Percentiles rank a stretch among this genome's conserved stretches.
Evolutionary conservation across 129 eudicot species (phyloP).

Genomic region (Flaveria sonorensis): DNA sequence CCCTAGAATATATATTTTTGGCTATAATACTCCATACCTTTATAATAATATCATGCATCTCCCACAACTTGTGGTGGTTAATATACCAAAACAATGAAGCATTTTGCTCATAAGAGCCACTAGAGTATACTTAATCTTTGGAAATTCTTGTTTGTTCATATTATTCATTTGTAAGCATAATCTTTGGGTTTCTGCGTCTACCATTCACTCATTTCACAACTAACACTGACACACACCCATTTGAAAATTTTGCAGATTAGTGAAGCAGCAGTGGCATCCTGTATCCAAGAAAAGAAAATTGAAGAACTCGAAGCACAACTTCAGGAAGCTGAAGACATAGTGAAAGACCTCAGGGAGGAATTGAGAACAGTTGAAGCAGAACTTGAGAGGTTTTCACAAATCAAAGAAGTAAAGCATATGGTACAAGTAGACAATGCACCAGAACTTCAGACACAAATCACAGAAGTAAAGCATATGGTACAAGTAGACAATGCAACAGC

Average conservation of each 20-base stretch:
- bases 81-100: not conserved
- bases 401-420: conserved; percentile 35
- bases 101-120: not conserved
- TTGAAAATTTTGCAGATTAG: conserved; percentile 47
- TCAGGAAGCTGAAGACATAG: conserved; percentile 91
- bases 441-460: conserved; percentile 47
- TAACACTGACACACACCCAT: not conserved
- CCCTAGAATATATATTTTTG: too few relatives aligned
- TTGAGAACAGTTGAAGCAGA: conserved; percentile 62
- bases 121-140: not conserved
- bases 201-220: conserved; percentile 1
- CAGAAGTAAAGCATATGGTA: conserved; percentile 38
- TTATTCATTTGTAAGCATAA: not conserved
- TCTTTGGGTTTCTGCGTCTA: not conserved
- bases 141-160: not conserved
- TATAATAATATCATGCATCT: not conserved
- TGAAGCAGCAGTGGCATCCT: conserved; percentile 63
- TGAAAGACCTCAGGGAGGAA: conserved; percentile 80
- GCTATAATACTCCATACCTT: not conserved
- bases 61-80: not conserved
- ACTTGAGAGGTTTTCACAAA: conserved; percentile 45
- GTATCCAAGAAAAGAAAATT: conserved; percentile 66
- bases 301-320: conserved; percentile 97
- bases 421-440: conserved; percentile 33
- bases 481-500: conserved; percentile 25